Evolutionary conservation across 768 basidiomycete genomes (phyloP), one percentile per base, ranked within the genome.

Genomic region (Trametopsis cervina): DNA sequence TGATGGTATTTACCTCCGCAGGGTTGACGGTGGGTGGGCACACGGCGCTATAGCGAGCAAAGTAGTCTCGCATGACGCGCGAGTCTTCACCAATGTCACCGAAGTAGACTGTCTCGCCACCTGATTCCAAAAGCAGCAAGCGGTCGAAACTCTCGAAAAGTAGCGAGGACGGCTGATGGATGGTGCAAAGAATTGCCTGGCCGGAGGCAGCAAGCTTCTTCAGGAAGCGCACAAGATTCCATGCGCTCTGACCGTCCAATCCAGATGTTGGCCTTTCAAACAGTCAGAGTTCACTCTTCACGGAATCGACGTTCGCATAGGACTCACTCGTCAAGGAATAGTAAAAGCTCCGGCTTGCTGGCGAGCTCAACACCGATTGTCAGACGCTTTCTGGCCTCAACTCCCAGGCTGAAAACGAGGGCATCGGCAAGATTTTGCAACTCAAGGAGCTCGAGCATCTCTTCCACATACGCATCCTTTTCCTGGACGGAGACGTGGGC

Each of bases 341-440:
- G 73, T 1, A 90, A 69, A 6, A 89, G 70, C 55, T 85, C 80
- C 0, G 89, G 89, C 61, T 92, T 91, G 64, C 86, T 85, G 15
- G 90, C 89, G 6, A 95, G 74, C 62, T 94, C 91, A 46, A 94
- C 91, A 49, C 89, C 92, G 56, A 94, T 94, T 1, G 91, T 93
- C 20, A 92, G 73, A 9, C 90, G 83, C 62, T 94, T 94, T 52
- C 89, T 76, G 6, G 84, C 79, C 55, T 84, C 85, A 20, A 79
- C 74, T 44, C 72, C 74, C 27, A 87, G 71, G 54, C 75, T 80
- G 61, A 78, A 78, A 13, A 93, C 85, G 55, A 93, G 71, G 0
- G 87, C 90, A 55, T 93, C 90, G 1, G 89, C 81, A 1, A 86
- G 69, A 60, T 89, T 83, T 56, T 92, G 87, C 23, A 94, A 70